Evolutionary conservation across 306 rosid genomes (phyloP).

Genomic region (Castanospermum australe): DNA sequence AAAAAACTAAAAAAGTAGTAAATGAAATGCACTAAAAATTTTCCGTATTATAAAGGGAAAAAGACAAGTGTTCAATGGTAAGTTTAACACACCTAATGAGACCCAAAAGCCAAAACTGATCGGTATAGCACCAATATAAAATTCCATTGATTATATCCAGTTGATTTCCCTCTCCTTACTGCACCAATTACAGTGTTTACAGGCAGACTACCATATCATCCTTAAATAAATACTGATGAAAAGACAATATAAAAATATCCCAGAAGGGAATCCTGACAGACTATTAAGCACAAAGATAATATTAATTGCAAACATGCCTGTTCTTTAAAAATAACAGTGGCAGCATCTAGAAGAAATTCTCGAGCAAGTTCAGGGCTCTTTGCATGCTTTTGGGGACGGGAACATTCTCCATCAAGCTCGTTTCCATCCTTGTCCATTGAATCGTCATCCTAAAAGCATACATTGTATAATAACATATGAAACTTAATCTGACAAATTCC

Average conservation of each 20-base stretch:
- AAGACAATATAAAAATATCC: constrained; percentile 4
- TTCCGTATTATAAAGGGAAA: neutral
- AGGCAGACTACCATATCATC: neutral
- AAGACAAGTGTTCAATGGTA: neutral
- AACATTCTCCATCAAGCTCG: constrained; percentile 95
- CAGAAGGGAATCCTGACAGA: neutral
- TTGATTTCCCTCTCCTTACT: constrained; percentile 8
- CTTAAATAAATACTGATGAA: neutral
- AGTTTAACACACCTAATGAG: neutral
- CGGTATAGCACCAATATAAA: neutral
- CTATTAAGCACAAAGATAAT: neutral
- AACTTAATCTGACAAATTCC: constrained; percentile 16
- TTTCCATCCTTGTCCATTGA: constrained; percentile 91
- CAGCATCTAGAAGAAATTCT: constrained; percentile 95
- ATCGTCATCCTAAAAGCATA: constrained; percentile 78
- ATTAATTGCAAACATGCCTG: constrained; percentile 62
- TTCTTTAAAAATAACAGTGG: constrained; percentile 95
- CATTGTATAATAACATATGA: constrained; percentile 23
- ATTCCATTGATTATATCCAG: neutral
- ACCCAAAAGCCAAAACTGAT: constrained; percentile 5
- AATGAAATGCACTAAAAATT: neutral
- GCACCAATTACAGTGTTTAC: neutral
- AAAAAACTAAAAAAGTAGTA: constrained; percentile 6
- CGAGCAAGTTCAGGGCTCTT: constrained; percentile 99
- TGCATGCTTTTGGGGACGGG: constrained; percentile 99